Percentiles rank a stretch among this genome's conserved stretches.
Conservation (phyloP, 139 green algal genomes). For the Micractinium conductrix region DNA sequence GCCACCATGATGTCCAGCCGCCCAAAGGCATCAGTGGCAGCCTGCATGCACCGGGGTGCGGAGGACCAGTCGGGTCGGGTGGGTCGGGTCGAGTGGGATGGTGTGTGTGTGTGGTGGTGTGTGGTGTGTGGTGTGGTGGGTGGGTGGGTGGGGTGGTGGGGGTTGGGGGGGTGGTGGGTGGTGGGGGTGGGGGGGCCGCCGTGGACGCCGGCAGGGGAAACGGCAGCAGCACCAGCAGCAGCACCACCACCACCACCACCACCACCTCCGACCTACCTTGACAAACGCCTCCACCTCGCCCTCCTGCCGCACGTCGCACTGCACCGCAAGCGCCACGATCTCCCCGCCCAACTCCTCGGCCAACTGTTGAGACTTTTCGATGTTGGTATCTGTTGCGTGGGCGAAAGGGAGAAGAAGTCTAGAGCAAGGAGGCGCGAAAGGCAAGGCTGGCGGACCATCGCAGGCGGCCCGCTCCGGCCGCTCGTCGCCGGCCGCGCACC, state of each 20-base stretch:
- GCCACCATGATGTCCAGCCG: background rate
- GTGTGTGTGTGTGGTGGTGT: too few species aligned
- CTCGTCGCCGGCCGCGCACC: background rate
- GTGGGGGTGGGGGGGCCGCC: too few species aligned
- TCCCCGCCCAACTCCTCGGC: background rate
- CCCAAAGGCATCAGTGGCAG: background rate
- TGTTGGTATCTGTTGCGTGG: background rate
- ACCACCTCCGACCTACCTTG: too few species aligned
- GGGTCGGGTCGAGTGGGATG: too few species aligned
- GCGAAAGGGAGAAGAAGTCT: background rate
- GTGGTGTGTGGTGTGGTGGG: too few species aligned
- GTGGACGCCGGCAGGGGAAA: too few species aligned
- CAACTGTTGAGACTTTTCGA: background rate
- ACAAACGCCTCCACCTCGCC: background rate
- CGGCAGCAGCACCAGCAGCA: too few species aligned
- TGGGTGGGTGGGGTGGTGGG: too few species aligned
- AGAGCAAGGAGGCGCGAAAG: background rate
- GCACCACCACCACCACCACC: background rate
- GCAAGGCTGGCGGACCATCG: background rate
- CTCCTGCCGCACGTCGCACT: slow-evolving; percentile 8
- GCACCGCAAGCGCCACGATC: background rate
- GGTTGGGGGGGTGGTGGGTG: too few species aligned
- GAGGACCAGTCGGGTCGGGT: too few species aligned
- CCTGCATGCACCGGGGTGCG: too few species aligned
- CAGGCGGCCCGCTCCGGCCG: background rate